Evolutionary conservation across 129 eudicot species (phyloP), one percentile per base, ranked within the genome.

Genomic region (Centrapalus pauciflorus): DNA sequence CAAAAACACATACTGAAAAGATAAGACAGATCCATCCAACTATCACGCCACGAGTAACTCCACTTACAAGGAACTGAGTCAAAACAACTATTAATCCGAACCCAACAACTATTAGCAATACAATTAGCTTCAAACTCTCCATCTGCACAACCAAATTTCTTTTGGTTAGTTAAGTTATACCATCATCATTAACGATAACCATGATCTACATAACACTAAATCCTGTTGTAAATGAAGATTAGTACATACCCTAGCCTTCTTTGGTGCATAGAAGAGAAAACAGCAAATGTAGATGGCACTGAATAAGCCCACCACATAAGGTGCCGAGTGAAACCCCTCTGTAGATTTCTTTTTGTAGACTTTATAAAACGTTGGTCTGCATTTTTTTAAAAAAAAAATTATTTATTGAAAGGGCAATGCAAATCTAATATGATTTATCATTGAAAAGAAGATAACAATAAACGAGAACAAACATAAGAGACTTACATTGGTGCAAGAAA

Each of bases 1-100:
- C 94, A 40, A 89, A 89, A 7, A 89, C 96, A 30, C 86, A 64
- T 23, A 89, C 21, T 21, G 96, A 83, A 64, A 85, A 85, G 1
- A 89, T 54, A 0, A 89, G 96, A 72, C 94, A 85, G 24, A 89
- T 80, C 96, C 96, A 89, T 52, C 96, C 96, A 16, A 89, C 94
- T 52, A 89, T 71, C 8, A 49, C 52, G 1, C 71, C 80, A 43
- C 94, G 85, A 17, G 37, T 19, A 38, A 63, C n/a, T 61, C 70
- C 79, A 55, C 66, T 64, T 26, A 76, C 57, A 7, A 83, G 72
- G 56, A 87, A 80, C 17, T 76, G 77, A 41, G 90, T 81, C 6
- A 81, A 43, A 17, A 67, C 81, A 30, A 86, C 71, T 9, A 90
- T 83, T 13, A 77, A 46, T 4, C 95, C 90, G 63, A 86, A 75